Evolutionary conservation across 164 flowering plant genomes (phyloP), one percentile per base, ranked within the genome.

Genomic region (Nymphaea colorata): DNA sequence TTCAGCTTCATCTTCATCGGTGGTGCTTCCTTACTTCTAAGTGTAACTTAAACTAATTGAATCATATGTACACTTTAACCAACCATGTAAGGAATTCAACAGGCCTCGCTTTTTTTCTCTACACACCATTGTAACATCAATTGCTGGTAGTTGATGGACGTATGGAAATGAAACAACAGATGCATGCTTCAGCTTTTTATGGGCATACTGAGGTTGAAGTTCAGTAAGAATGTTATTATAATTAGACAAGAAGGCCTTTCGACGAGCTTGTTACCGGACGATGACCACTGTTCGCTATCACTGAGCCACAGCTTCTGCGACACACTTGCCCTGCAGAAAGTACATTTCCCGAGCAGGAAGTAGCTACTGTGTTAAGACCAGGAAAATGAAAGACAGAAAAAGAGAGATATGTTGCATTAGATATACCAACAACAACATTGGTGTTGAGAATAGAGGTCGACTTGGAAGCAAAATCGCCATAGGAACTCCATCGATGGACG

Each of bases 211-310:
- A 25, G 36, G 36, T 25, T 25, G 36, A 25, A 25, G 36, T 25
- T 25, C 36, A 25, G 36, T 25, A 25, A 25, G 0, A 25, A 25
- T 25, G 36, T 59, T 17, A 47, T 41, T 2, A 41, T 67, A 67
- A 69, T 10, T 25, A 41, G 3, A 57, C 10, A 42, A 14, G 25
- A 3, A 42, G 43, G 53, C 41, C n/a, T 43, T 17, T 17, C 4
- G 0, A 43, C 47, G 10, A 7, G 4, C 12, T 47, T 73, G 87
- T 79, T 80, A 92, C 98, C 74, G 86, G 80, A 72, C 86, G 88
- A 63, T 51, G 8, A 8, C 79, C 81, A 63, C 80, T 89, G 77
- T 92, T 96, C 93, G 85, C 83, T 64, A 82, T 75, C 10, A 76
- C 70, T 41, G 91, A 70, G 61, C 89, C 91, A 79, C 78, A 84